Evolutionary conservation across 2,329 filamentous ascomycete species (phyloP).

Genomic region (Ophiostoma piceae): DNA sequence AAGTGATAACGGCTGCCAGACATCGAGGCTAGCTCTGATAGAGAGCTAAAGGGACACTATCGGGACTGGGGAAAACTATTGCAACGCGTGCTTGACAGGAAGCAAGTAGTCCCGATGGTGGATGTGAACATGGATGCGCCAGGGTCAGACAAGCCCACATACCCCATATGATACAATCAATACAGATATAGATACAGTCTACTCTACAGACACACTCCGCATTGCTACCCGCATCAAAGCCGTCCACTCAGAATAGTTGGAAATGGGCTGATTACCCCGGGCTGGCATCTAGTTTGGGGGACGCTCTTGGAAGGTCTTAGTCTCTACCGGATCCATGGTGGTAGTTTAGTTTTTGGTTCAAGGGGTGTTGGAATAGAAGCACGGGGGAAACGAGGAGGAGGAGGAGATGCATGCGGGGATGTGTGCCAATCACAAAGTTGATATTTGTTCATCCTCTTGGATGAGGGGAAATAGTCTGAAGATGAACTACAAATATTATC

Average conservation of each 20-base stretch:
- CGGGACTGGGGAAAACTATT: slow-evolving; percentile 12
- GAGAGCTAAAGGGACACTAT: not conserved
- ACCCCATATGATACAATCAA: too few species aligned
- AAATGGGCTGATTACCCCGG: not conserved
- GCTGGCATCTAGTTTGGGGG: not conserved
- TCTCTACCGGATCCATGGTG: not conserved
- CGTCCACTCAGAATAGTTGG: slow-evolving; percentile 4
- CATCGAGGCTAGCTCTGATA: not conserved
- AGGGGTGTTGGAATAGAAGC: not conserved
- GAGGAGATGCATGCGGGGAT: not conserved
- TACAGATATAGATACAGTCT: not conserved
- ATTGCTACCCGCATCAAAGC: not conserved
- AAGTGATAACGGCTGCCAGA: not conserved
- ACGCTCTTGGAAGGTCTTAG: not conserved
- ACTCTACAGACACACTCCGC: not conserved
- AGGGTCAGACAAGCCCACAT: not conserved
- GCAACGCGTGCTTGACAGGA: not conserved
- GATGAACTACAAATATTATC: not conserved
- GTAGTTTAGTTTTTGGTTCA: not conserved
- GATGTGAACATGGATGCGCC: not conserved
- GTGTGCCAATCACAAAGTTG: not conserved
- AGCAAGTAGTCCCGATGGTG: slow-evolving; percentile 15
- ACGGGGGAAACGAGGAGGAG: not conserved
- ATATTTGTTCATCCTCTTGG: not conserved
- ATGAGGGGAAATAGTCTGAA: not conserved